These are phyloP conservation scores for Lyophyllum semitale DNA, from an alignment of 768 basidiomycete genomes.

Conservation along the genomic window DNA sequence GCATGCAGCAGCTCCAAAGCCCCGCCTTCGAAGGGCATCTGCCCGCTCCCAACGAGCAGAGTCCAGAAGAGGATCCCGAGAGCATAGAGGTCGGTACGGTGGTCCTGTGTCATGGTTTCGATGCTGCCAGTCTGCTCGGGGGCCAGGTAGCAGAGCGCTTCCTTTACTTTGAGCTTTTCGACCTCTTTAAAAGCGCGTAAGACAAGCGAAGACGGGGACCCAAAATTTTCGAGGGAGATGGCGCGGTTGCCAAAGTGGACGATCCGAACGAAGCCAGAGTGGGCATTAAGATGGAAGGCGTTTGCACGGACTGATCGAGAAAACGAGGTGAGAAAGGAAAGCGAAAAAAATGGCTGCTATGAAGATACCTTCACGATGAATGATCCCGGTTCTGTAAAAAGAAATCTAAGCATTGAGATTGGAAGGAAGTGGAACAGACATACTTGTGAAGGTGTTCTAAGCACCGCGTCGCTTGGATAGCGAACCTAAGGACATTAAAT, in stretches of 20 bases:
- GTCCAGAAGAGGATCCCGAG: slow-evolving; percentile 78
- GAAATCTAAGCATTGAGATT: slow-evolving; percentile 6
- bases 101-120: slow-evolving; percentile 71
- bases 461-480: slow-evolving; percentile 74
- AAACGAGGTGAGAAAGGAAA: background rate
- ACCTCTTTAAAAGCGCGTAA: slow-evolving; percentile 59
- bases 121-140: slow-evolving; percentile 79
- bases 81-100: slow-evolving; percentile 74
- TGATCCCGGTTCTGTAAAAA: slow-evolving; percentile 47
- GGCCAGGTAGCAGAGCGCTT: slow-evolving; percentile 73
- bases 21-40: slow-evolving; percentile 63
- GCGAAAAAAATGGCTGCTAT: background rate
- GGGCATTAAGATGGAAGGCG: slow-evolving; percentile 72
- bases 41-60: slow-evolving; percentile 67
- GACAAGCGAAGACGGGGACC: slow-evolving; percentile 72
- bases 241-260: slow-evolving; percentile 79
- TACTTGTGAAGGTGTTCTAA: slow-evolving; percentile 67
- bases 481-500: slow-evolving; percentile 48
- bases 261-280: slow-evolving; percentile 68
- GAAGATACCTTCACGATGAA: slow-evolving; percentile 66
- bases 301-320: slow-evolving; percentile 62
- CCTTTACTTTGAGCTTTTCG: slow-evolving; percentile 72
- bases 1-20: slow-evolving; percentile 67
- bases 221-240: slow-evolving; percentile 68
- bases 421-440: slow-evolving; percentile 8